Percentiles rank a stretch among this genome's conserved stretches.
These are phyloP conservation scores for Aspergillus versicolor DNA, from an alignment of 2,329 filamentous ascomycete species.

Conservation along the genomic window DNA sequence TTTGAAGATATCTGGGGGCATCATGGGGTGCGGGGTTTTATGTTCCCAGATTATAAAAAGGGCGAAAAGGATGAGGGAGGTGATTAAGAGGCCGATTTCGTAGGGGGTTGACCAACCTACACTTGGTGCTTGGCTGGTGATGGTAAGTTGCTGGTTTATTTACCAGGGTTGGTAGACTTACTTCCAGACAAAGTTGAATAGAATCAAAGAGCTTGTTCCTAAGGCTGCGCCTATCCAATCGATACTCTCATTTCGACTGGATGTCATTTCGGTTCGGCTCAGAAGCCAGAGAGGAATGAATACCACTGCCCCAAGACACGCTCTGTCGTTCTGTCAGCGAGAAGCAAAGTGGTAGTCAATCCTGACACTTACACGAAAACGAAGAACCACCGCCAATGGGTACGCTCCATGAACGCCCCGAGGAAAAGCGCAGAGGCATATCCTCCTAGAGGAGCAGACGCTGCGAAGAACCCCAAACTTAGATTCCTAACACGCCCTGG, in stretches of 20 bases:
- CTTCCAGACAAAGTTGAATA: conserved; percentile 56
- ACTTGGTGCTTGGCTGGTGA: conserved; percentile 43
- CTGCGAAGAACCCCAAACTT: conserved; percentile 49
- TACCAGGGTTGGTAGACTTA: conserved; percentile 33
- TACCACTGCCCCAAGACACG: conserved; percentile 22
- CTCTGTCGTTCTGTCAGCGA: conserved; percentile 14
- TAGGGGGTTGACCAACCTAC: conserved; percentile 48
- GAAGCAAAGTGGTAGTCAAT: too few relatives aligned
- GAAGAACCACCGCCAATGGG: conserved; percentile 45
- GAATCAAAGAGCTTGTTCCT: conserved; percentile 41
- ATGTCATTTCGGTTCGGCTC: conserved; percentile 28
- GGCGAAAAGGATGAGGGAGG: conserved; percentile 36
- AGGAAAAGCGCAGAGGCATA: conserved; percentile 44
- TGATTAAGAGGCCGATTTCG: conserved; percentile 41
- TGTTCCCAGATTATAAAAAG: conserved; percentile 45
- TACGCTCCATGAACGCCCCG: conserved; percentile 38
- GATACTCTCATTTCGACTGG: conserved; percentile 39
- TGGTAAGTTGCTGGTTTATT: neutral
- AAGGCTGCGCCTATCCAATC: conserved; percentile 44
- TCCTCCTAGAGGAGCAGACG: conserved; percentile 48
- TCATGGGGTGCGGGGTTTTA: conserved; percentile 42
- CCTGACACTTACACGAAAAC: conserved; percentile 34
- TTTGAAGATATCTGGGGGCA: conserved; percentile 48
- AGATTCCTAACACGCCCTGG: conserved; percentile 49
- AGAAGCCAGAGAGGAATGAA: conserved; percentile 27